A percentile compares a stretch with the other conserved stretches of the same genome.
phyloP scores from a whole-genome alignment of 2,329 filamentous ascomycete genomes.

The Colletotrichum tamarilloi region DNA sequence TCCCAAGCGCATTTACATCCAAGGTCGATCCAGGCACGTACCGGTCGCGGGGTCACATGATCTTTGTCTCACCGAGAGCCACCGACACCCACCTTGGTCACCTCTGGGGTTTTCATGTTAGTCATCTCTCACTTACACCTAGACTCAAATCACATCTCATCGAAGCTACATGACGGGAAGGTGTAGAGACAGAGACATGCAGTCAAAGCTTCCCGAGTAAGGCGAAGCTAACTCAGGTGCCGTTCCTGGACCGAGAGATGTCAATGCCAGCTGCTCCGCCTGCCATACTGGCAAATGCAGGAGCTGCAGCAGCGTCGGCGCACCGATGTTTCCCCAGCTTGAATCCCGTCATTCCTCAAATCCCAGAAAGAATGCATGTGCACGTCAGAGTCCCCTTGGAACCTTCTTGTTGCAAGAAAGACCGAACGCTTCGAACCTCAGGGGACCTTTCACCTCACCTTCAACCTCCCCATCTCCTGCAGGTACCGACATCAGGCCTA shows the following conservation, averaged over 20 bases:
- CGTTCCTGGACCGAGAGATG: not conserved
- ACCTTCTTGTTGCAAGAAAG: conserved; percentile 20
- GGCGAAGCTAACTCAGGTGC: not conserved
- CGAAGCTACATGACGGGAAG: not conserved
- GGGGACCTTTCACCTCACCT: conserved; percentile 35
- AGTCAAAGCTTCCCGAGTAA: conserved; percentile 13
- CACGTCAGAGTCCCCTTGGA: conserved; percentile 27
- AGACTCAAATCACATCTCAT: not conserved
- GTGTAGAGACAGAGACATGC: not conserved
- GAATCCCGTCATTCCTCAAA: not conserved
- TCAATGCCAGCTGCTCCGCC: not conserved
- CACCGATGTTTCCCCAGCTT: not conserved
- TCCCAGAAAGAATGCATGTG: conserved; percentile 7
- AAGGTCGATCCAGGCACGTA: conserved; percentile 13
- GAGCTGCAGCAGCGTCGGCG: conserved; percentile 2
- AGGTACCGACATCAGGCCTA: conserved; percentile 33
- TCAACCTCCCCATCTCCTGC: conserved; percentile 33
- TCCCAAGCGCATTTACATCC: conserved; percentile 18
- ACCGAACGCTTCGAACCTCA: conserved; percentile 29
- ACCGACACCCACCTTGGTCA: not conserved
- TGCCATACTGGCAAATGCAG: not conserved
- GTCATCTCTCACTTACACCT: not conserved
- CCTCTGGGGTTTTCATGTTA: not conserved
- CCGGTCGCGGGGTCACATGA: conserved; percentile 23
- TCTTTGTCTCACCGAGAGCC: not conserved